A percentile compares a stretch with the other conserved stretches of the same genome.
phyloP scores from a whole-genome alignment of 129 eudicot species.

The Kitagawia praeruptora region DNA sequence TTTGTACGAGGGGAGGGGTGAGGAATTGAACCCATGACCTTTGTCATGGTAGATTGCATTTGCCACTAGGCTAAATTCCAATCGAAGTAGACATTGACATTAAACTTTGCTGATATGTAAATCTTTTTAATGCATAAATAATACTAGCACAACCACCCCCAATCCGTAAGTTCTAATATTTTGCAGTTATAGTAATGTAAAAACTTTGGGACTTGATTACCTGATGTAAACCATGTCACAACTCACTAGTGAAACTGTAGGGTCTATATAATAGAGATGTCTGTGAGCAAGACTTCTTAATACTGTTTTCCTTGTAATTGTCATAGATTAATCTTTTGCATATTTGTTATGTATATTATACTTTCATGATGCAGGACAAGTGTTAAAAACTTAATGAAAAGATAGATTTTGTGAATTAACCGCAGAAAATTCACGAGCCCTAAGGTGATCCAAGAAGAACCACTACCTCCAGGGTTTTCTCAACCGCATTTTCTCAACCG shows the following conservation, averaged over 20 bases:
- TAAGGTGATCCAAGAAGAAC: no score
- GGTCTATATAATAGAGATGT: not conserved
- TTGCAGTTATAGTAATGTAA: not conserved
- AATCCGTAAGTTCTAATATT: no score
- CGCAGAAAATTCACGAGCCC: no score
- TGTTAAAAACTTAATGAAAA: no score
- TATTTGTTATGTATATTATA: not conserved
- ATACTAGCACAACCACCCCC: not conserved
- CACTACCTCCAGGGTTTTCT: no score
- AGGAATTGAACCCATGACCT: no score
- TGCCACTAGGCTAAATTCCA: not conserved
- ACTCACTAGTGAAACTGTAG: not conserved
- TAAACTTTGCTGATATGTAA: no score
- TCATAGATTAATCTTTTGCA: not conserved
- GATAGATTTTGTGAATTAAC: no score
- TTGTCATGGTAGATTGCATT: not conserved
- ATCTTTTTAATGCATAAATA: no score
- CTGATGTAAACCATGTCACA: not conserved
- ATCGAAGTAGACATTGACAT: not conserved
- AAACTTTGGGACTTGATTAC: not conserved
- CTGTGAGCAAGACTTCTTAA: not conserved
- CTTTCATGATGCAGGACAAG: no score
- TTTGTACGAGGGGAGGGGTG: no score
- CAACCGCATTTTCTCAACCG: no score
- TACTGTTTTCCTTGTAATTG: not conserved